phyloP scores from a whole-genome alignment of 805 yeast genomes.

The Cyberlindnera mycetangii region DNA sequence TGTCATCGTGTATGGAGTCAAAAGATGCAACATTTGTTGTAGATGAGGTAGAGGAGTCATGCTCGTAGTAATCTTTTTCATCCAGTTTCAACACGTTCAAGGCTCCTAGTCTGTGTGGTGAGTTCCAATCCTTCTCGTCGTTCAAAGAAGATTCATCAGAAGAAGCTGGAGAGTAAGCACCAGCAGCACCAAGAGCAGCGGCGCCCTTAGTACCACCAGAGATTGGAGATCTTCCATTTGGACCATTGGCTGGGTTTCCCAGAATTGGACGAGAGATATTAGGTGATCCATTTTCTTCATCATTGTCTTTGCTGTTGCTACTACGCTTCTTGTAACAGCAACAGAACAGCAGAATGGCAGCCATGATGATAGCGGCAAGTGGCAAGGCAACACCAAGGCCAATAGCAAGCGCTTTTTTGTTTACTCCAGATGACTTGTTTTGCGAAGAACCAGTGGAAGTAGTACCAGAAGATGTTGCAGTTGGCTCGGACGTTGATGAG shows the following conservation, averaged over 20 bases:
- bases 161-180: constrained; percentile 13
- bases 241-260: constrained; percentile 35
- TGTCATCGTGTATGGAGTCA: constrained; percentile 29
- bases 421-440: constrained; percentile 19
- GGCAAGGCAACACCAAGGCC: constrained; percentile 91
- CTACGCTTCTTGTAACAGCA: constrained; percentile 53
- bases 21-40: constrained; percentile 46
- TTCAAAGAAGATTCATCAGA: constrained; percentile 34
- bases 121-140: constrained; percentile 27
- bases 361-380: constrained; percentile 45
- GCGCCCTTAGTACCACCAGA: constrained; percentile 9
- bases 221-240: constrained; percentile 26
- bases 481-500: constrained; percentile 25
- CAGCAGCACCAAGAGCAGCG: constrained; percentile 6
- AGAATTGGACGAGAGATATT: constrained; percentile 39
- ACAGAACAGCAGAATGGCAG: constrained; percentile 46
- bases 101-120: constrained; percentile 42
- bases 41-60: constrained; percentile 44
- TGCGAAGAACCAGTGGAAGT: constrained; percentile 27
- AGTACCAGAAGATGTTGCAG: constrained; percentile 22
- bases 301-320: constrained; percentile 28
- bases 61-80: constrained; percentile 31
- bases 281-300: constrained; percentile 30
- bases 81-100: constrained; percentile 52
- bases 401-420: constrained; percentile 67